Base-by-base conservation (phyloP, 371 early-diverging fungal genomes). In the Mortierella sp. region DNA sequence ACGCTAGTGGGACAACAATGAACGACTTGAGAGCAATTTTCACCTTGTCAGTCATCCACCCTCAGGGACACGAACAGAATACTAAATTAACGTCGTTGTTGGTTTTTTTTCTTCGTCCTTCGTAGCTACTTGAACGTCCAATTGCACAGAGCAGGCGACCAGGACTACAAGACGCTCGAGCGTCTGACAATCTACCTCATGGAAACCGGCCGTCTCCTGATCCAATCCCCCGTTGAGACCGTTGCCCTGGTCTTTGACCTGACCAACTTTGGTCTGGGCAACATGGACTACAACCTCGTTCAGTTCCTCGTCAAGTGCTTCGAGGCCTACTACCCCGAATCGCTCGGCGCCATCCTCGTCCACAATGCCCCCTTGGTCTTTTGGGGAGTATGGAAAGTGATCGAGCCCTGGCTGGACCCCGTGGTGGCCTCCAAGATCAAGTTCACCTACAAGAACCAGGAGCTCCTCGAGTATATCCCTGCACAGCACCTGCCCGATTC, bases 281-380 rank as follows among this genome's bases (percentile, higher is more conserved):
- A 96, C 88, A 94, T 96, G 95, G 87, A 85, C 68, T 83, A 79
- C 71, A 91, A 89, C 44, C 90, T 93, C 65, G 92, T 95, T 69
- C 94, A 95, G 80, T 96, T 96, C 77, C 87, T 97, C 67, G 87
- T 96, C 71, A 87, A 86, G 61, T 93, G 93, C 77, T 92, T 97
- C 64, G 94, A 98, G 86, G 90, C 92, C 3, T 95, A 95, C 81
- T 97, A 98, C 78, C 98, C 98, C 29, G 98, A 96, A 72, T 90
- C 91, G 2, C 89, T 96, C n/a, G 95, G 93, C 19, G 76, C 84
- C 13, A 89, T 90, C 64, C 87, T 93, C n/a, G 90, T 96, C 61
- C 92, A 96, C 74, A 92, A 91, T 61, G 95, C 96, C 0, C 97
- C 96, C 37, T 95, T 95, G 93, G 88, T 95, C 65, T 96, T 96